Base-by-base conservation (phyloP, 140 eudicot species). In the Senecio squalidus region DNA sequence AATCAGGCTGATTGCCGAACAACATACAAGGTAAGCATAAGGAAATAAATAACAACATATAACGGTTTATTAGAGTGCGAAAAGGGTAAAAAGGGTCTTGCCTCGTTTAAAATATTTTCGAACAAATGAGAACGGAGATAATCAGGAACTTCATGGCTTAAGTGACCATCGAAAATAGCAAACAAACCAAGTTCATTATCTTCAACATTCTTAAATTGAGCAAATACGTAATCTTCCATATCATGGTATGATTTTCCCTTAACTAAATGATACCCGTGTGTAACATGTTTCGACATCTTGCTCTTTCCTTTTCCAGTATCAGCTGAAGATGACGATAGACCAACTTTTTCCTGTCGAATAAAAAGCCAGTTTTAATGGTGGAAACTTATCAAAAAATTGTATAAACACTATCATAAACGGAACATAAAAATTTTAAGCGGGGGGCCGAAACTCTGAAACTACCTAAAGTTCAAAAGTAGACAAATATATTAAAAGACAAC, bases 171-270 rank as follows among this genome's bases (percentile, higher is more conserved):
- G 56, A 47, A 91, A 9, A 91, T 86, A 9, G 91, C 98, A 73
- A 91, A 91, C 23, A 91, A 51, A 11, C 98, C 98, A 48, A 91
- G 83, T 61, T 83, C 96, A 16, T 81, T 74, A 13, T 81, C 77
- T 13, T 62, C 94, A 7, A 81, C 50, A 29, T 74, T 61, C 72
- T 78, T 86, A 40, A 86, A 68, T 27, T 91, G 83, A 9, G 95
- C 84, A 68, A 86, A 94, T 44, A 91, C 68, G 44, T 71, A 91
- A 61, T 91, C 98, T 76, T 91, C 98, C 98, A 91, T 91, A 27
- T 80, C 85, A 70, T 86, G 98, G 50, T 82, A 79, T 45, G 98
- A 76, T 75, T 86, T 91, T 67, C 98, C 98, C 71, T 91, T 78
- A 40, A 86, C 81, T 14, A 91, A 77, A 70, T 86, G 84, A 72